Conservation (phyloP, 768 basidiomycete species). For the Psilocybe azurescens region DNA sequence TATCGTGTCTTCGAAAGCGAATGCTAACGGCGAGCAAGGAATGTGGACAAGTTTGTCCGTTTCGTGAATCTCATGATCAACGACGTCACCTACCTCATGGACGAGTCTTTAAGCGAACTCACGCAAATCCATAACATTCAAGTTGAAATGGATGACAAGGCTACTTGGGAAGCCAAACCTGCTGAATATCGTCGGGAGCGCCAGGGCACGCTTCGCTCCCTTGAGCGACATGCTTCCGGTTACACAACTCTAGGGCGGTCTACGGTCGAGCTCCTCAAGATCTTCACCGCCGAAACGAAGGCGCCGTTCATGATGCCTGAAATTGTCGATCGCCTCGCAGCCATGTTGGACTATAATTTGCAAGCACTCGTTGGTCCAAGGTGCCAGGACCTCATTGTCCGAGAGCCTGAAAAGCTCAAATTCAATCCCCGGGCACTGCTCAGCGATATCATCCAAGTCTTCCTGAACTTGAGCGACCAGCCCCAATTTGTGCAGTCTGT, state of each 20-base stretch:
- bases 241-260: slow-evolving; percentile 88
- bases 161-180: slow-evolving; percentile 70
- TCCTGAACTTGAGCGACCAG: slow-evolving; percentile 84
- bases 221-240: slow-evolving; percentile 84
- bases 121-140: slow-evolving; percentile 89
- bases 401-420: slow-evolving; percentile 85
- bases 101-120: slow-evolving; percentile 91
- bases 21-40: slow-evolving; percentile 43
- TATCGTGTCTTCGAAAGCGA: neutral
- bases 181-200: slow-evolving; percentile 83
- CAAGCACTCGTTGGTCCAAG: slow-evolving; percentile 88
- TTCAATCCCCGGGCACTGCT: slow-evolving; percentile 87
- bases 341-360: slow-evolving; percentile 96
- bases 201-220: slow-evolving; percentile 73
- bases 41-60: slow-evolving; percentile 91
- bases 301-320: slow-evolving; percentile 95
- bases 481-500: slow-evolving; percentile 83
- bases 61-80: slow-evolving; percentile 99
- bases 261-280: slow-evolving; percentile 88
- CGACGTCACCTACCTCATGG: slow-evolving; percentile 97
- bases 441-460: slow-evolving; percentile 88
- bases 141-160: slow-evolving; percentile 79
- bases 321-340: slow-evolving; percentile 93
- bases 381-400: slow-evolving; percentile 84
- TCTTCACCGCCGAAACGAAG: slow-evolving; percentile 92